A percentile compares a stretch with the other conserved stretches of the same genome.
phyloP scores from a whole-genome alignment of 768 basidiomycete species.

The Mycena belliarum region DNA sequence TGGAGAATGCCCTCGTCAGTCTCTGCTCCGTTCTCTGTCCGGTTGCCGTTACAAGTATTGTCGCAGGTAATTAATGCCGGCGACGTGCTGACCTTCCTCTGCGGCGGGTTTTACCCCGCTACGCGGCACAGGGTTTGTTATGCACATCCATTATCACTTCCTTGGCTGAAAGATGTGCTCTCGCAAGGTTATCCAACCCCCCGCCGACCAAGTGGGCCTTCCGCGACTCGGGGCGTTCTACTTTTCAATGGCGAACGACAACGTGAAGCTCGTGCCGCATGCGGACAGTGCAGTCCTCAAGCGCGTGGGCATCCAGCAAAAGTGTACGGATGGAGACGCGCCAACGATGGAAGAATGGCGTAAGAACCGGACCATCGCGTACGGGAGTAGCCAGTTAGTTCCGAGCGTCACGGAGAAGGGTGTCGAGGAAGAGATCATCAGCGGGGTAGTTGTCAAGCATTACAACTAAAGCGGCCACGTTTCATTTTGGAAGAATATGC shows the following conservation, averaged over 20 bases:
- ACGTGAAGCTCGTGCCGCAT: constrained; percentile 41
- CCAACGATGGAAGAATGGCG: constrained; percentile 46
- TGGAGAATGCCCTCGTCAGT: constrained; percentile 45
- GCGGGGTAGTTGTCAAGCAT: constrained; percentile 47
- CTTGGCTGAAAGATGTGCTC: not conserved
- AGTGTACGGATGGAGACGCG: constrained; percentile 36
- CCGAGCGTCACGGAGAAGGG: constrained; percentile 33
- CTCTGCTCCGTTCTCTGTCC: not conserved
- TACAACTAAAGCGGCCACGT: constrained; percentile 44
- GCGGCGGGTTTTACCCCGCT: constrained; percentile 48
- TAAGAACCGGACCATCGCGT: constrained; percentile 39
- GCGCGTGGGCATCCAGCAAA: constrained; percentile 33
- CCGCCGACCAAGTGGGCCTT: constrained; percentile 42
- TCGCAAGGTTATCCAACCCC: constrained; percentile 48
- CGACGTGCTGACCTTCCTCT: constrained; percentile 49
- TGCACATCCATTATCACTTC: not conserved
- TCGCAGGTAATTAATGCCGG: constrained; percentile 46
- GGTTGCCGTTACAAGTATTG: not conserved
- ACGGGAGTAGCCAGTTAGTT: constrained; percentile 38
- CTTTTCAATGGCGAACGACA: constrained; percentile 47
- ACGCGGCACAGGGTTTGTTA: constrained; percentile 41
- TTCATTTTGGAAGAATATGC: too few species aligned
- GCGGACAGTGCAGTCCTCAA: constrained; percentile 45
- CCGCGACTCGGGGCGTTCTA: constrained; percentile 51
- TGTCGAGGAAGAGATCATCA: constrained; percentile 48